Evolutionary conservation across 2,329 filamentous ascomycete genomes (phyloP), one percentile per base, ranked within the genome.

Genomic region (Neofusicoccum laricinum): DNA sequence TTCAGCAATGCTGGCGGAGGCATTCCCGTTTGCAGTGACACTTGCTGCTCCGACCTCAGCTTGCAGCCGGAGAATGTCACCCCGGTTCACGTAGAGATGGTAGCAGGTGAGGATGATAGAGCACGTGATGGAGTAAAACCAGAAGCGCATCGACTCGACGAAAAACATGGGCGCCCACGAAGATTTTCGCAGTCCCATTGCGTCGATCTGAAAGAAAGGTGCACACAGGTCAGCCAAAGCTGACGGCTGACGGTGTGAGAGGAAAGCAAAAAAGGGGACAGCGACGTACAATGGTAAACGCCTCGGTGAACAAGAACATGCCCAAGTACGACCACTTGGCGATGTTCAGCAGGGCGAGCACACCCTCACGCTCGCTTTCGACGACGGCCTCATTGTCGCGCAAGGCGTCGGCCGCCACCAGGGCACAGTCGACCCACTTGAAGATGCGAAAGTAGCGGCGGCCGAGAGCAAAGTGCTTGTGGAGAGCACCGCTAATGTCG

Each of bases 361-460:
- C 45, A 3, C 63, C 63, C 25, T 64, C 53, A 10, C 45, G 45
- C 32, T 57, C 62, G n/a, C 62, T 57, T 2, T 48, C 43, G n/a
- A 46, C 55, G 15, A 59, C 19, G 2, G 41, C 41, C 34, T 63
- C 61, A 3, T 53, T 45, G 8, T 45, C 45, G 32, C 45, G 58
- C 36, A 63, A 17, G 2, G 63, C 63, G 21, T 64, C 63, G 7
- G 63, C 36, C 0, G 63, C 51, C n/a, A 48, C 36, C 1, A 64
- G 25, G 4, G 55, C 63, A 40, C 53, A 64, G 38, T 64, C 63
- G 21, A 64, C 51, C 51, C 51, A 64, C 40, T 64, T 64, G 63
- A 64, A 64, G 25, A 59, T 8, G 36, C 63, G 63, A n/a, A 64
- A 64, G 36, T 64, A 64, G 36, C 63, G 63, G 19, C 63, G 51